Percentiles rank a stretch among this genome's conserved stretches.
Conservation (phyloP, 2,329 filamentous ascomycete genomes). For the Gnomoniopsis smithogilvyi region DNA sequence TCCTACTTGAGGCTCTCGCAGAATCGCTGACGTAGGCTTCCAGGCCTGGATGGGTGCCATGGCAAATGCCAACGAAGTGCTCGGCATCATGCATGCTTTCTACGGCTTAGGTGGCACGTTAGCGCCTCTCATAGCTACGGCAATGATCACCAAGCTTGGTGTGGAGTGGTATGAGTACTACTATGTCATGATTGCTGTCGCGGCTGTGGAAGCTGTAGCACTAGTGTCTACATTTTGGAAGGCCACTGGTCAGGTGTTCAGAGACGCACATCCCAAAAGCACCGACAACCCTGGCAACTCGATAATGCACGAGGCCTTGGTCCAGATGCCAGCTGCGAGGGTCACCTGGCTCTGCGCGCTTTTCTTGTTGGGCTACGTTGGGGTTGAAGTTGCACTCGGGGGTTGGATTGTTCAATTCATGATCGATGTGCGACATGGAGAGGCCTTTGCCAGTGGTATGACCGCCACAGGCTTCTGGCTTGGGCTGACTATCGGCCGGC, state of each 20-base stretch:
- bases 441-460: slow-evolving; percentile 68
- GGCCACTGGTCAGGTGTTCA: slow-evolving; percentile 53
- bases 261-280: slow-evolving; percentile 31
- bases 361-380: slow-evolving; percentile 75
- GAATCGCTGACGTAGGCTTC: not conserved
- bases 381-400: slow-evolving; percentile 70
- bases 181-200: slow-evolving; percentile 59
- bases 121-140: slow-evolving; percentile 67
- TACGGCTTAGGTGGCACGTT: slow-evolving; percentile 69
- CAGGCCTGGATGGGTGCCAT: slow-evolving; percentile 58
- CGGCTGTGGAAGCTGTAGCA: slow-evolving; percentile 50
- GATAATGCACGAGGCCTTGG: slow-evolving; percentile 35
- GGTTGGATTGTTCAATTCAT: slow-evolving; percentile 87
- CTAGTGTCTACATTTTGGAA: slow-evolving; percentile 55
- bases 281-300: slow-evolving; percentile 23
- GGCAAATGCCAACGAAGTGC: slow-evolving; percentile 64
- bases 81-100: slow-evolving; percentile 65
- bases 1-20: not conserved
- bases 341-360: slow-evolving; percentile 68
- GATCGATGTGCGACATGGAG: slow-evolving; percentile 68
- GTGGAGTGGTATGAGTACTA: slow-evolving; percentile 71
- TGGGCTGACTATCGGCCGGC: slow-evolving; percentile 69
- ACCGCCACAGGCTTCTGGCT: slow-evolving; percentile 79
- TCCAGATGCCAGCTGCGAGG: slow-evolving; percentile 38
- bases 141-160: slow-evolving; percentile 60